Evolutionary conservation across 2,329 filamentous ascomycete genomes (phyloP).

Genomic region (Teratosphaeriaceae sp.): DNA sequence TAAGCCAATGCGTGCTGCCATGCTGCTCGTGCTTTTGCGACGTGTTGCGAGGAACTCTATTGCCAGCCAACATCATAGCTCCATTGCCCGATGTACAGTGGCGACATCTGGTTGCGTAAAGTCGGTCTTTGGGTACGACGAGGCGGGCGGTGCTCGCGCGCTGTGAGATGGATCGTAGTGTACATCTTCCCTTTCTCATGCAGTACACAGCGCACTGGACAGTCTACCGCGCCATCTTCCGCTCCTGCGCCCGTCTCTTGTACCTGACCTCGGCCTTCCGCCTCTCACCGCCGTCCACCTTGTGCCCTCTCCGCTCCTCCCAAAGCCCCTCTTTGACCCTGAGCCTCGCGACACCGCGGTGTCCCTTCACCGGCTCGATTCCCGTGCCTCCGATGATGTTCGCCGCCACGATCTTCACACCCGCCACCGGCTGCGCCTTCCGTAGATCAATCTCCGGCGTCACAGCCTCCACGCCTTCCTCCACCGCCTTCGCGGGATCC

Average conservation of each 20-base stretch:
- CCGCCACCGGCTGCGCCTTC: conserved; percentile 49
- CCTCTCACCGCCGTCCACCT: conserved; percentile 95
- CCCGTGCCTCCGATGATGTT: conserved; percentile 69
- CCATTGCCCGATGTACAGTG: too few relatives aligned
- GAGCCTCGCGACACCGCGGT: conserved; percentile 57
- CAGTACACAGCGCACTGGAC: conserved; percentile 12
- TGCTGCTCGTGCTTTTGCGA: too few relatives aligned
- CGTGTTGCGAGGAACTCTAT: too few relatives aligned
- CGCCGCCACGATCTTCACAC: conserved; percentile 62
- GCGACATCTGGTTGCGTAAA: too few relatives aligned
- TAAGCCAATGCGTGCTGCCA: too few relatives aligned
- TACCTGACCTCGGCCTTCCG: conserved; percentile 78
- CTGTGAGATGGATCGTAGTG: too few relatives aligned
- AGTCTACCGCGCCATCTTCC: conserved; percentile 47
- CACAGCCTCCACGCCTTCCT: conserved; percentile 25
- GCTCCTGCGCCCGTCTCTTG: conserved; percentile 74
- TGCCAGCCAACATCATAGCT: too few relatives aligned
- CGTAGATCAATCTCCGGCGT: conserved; percentile 11
- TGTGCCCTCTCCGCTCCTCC: conserved; percentile 79
- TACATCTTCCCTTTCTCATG: too few relatives aligned
- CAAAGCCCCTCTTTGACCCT: conserved; percentile 80
- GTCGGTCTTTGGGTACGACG: too few relatives aligned
- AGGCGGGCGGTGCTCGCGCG: too few relatives aligned
- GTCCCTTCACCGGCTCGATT: conserved; percentile 60
- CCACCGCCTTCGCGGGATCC: conserved; percentile 53